Evolutionary conservation across 306 rosid genomes (phyloP).

Genomic region (Cicer yamashitae): DNA sequence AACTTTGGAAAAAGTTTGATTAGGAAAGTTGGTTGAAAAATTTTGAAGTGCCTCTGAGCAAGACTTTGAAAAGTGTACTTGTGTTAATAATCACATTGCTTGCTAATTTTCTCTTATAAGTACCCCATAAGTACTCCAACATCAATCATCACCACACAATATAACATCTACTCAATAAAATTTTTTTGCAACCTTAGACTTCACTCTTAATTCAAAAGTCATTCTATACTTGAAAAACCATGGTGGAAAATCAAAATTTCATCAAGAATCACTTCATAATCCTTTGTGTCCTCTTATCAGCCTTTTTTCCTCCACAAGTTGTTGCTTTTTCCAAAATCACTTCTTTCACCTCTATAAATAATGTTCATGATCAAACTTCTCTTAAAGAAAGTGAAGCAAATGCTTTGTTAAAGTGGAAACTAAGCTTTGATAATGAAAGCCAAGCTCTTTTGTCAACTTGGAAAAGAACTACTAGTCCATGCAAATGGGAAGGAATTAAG

Average conservation of each 20-base stretch:
- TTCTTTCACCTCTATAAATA: background rate
- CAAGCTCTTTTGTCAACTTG: constrained; percentile 35
- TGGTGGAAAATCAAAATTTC: background rate
- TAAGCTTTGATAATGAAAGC: constrained; percentile 14
- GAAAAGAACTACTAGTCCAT: constrained; percentile 2
- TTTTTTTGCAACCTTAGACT: background rate
- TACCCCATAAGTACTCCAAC: background rate
- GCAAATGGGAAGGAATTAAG: constrained; percentile 36
- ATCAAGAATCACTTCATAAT: constrained; percentile 4
- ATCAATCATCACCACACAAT: background rate
- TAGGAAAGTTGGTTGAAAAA: background rate
- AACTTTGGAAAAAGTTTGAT: background rate
- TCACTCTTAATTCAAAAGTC: background rate
- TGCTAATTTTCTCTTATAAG: background rate
- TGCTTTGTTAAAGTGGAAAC: constrained; percentile 39
- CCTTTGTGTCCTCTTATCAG: background rate
- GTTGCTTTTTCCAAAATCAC: constrained; percentile 10
- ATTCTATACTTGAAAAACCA: constrained; percentile 2
- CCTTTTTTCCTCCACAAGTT: constrained; percentile 9
- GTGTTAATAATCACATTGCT: background rate
- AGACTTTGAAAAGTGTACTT: background rate
- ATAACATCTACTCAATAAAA: background rate
- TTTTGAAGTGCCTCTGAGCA: constrained; percentile 2
- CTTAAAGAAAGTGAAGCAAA: background rate
- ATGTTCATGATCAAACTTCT: constrained; percentile 15